Evolutionary conservation across 73 alveolate genomes (phyloP), one percentile per base, ranked within the genome.

Genomic region (Halteria grandinella): DNA sequence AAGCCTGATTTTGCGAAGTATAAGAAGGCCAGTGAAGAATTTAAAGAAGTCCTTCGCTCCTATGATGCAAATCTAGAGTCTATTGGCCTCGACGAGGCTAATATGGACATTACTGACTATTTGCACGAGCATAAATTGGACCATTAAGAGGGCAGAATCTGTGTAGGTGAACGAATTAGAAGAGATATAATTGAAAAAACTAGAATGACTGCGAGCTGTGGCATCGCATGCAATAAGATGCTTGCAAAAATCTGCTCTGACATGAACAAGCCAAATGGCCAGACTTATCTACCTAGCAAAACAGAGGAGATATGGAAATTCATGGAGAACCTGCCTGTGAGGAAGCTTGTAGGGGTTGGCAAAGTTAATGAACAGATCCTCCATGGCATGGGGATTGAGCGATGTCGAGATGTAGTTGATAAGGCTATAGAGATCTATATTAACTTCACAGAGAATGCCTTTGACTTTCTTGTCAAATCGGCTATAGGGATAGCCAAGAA

Each of bases 261-360:
- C 40, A 73, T 87, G 74, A 88, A 91, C 50, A 91, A 88, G 50
- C 97, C 97, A n/a, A 74, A 79, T 63, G 89, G 89, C 10, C 37
- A 31, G 49, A 79, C 89, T 18, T 79, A 77, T 24, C 70, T 77
- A 7, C 60, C 24, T 14, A 58, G 31, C 28, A 41, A 51, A 7
- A 58, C 47, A 12, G 54, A 51, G 17, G n/a, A 66, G 14, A 79
- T 79, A 10, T 28, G 66, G 23, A 85, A 64, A 34, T 93, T 84
- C 52, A 72, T 95, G 90, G 75, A 70, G 40, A 60, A 84, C 29
- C 64, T 93, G 66, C 95, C 97, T 0, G 85, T 90, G 28, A 82
- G 99, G 43, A 95, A 95, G 75, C 54, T 95, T 18, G 97, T 97
- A 1, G 98, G 98, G 24, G 85, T 93, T 28, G 99, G 99, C 6